phyloP scores from a whole-genome alignment of 1,139 yeast species.

The Sugiyamaella grinbergsii region DNA sequence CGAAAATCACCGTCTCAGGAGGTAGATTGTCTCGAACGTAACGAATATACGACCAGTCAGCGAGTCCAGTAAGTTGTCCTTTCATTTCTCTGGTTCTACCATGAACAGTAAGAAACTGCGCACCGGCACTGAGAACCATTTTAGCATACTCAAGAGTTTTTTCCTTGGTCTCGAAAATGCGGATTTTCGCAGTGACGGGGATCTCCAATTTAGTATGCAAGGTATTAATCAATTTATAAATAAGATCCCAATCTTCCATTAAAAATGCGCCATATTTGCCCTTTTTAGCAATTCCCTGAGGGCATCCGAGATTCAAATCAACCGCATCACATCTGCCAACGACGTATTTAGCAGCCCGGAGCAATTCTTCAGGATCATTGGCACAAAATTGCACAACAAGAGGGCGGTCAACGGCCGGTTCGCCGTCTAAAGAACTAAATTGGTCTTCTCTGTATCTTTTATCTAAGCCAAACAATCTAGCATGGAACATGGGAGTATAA shows the following conservation, averaged over 20 bases:
- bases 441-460: conserved; percentile 76
- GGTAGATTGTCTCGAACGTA: conserved; percentile 82
- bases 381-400: conserved; percentile 94
- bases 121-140: conserved; percentile 92
- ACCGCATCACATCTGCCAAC: conserved; percentile 93
- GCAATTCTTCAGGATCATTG: conserved; percentile 92
- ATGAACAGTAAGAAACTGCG: conserved; percentile 91
- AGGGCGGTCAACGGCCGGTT: conserved; percentile 77
- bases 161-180: conserved; percentile 83
- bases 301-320: conserved; percentile 94
- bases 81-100: conserved; percentile 97
- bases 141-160: conserved; percentile 85
- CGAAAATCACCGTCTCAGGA: conserved; percentile 79
- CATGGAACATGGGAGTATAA: conserved; percentile 97
- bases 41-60: conserved; percentile 83
- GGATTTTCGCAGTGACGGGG: conserved; percentile 94
- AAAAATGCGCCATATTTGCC: conserved; percentile 95
- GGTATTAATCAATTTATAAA: conserved; percentile 67
- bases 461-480: conserved; percentile 82
- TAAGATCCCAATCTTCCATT: conserved; percentile 96
- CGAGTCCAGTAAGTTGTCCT: conserved; percentile 93
- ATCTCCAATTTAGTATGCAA: conserved; percentile 72
- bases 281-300: conserved; percentile 93
- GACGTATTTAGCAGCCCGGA: conserved; percentile 86
- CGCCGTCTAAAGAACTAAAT: conserved; percentile 80